Base-by-base conservation (phyloP, 2,329 filamentous ascomycete genomes). In the Chaetomium olivaceum region DNA sequence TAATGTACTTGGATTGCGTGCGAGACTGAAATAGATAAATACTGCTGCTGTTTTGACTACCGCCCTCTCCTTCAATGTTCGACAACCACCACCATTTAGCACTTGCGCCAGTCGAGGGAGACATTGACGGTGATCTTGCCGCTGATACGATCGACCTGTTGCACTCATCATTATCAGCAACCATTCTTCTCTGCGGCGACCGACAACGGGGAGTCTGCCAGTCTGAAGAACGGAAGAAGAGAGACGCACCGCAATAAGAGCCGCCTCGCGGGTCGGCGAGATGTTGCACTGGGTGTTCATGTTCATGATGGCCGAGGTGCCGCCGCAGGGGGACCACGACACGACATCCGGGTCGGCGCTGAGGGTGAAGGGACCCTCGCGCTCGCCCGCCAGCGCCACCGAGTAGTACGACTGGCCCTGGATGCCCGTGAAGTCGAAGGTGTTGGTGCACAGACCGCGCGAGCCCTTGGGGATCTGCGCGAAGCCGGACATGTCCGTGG, bases 391-490 rank as follows among this genome's bases (percentile, higher is more conserved):
- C 33, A 71, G 69, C 3, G 29, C 21, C 12, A 69, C 31, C 36
- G 58, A 50, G 66, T 67, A 71, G 51, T 29, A 43, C 25, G 63
- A 62, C 57, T 65, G 58, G 33, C 65, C 68, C 19, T 31, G 14
- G 14, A 60, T 63, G 56, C 69, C 69, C 16, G 69, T 71, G 67
- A 71, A 71, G 58, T 71, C 68, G 48, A 71, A 71, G 4, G 69
- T 70, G 67, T 70, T 71, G 68, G 63, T 68, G 69, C 69, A 70
- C 12, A 62, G 57, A 6, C 68, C 69, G 14, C 57, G 36, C 21
- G 68, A 48, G 62, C 68, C 68, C 25, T 21, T 12, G 36, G 69
- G 69, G 58, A 71, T 67, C 64, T 71, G 68, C 1, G 69, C 69
- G 63, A 68, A 71, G n/a, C 69, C 69, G 19, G 21, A 33, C 64